Evolutionary conservation across 371 early-diverging fungal genomes (phyloP).

Genomic region (Lichtheimia ornata): DNA sequence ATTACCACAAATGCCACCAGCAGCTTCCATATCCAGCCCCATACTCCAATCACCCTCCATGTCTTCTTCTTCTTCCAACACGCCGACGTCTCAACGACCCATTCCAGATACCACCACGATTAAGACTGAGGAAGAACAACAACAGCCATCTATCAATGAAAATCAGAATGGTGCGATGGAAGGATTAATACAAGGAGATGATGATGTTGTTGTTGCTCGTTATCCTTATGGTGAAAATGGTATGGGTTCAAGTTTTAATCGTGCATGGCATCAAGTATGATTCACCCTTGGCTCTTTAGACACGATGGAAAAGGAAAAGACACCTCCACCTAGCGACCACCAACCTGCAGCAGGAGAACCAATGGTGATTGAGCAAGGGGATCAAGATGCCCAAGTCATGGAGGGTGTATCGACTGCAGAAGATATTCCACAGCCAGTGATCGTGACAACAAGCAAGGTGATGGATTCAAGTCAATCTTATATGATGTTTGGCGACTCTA

Average conservation of each 20-base stretch:
- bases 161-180: neutral
- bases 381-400: neutral
- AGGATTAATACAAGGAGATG: neutral
- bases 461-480: slow-evolving; percentile 41
- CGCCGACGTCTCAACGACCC: neutral
- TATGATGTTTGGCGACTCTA: slow-evolving; percentile 49
- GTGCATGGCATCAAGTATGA: neutral
- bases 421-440: neutral
- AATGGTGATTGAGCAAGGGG: neutral
- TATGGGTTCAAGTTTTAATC: neutral
- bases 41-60: slow-evolving; percentile 13
- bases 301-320: neutral
- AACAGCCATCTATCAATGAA: neutral
- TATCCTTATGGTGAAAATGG: slow-evolving; percentile 36
- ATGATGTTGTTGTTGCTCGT: slow-evolving; percentile 36
- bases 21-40: slow-evolving; percentile 9
- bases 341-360: neutral
- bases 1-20: neutral
- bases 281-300: neutral
- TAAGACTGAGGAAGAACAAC: slow-evolving; percentile 3
- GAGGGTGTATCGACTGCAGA: neutral
- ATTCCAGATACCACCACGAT: neutral
- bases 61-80: neutral
- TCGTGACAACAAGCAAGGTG: slow-evolving; percentile 6
- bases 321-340: neutral